A percentile compares a stretch with the other conserved stretches of the same genome.
Evolutionary conservation across 2,329 filamentous ascomycete species (phyloP).

Genomic region (Fusarium concolor): DNA sequence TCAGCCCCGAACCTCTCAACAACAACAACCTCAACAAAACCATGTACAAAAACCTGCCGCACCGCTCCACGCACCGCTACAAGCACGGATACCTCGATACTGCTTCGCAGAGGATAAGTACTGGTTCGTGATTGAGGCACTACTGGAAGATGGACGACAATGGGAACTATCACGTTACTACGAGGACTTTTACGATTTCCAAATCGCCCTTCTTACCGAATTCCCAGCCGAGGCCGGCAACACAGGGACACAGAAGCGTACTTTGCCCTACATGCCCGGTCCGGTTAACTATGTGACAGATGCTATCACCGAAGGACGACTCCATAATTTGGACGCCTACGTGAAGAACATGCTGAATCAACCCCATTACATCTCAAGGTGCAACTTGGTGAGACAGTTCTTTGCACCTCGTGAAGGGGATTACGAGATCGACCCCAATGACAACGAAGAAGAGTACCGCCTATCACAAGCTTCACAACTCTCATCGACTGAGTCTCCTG

Average conservation of each 20-base stretch:
- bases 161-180: constrained; percentile 97
- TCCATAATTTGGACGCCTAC: constrained; percentile 94
- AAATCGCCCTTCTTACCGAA: constrained; percentile 91
- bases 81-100: constrained; percentile 89
- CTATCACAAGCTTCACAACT: constrained; percentile 77
- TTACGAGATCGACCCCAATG: constrained; percentile 86
- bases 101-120: constrained; percentile 98
- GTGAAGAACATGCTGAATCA: constrained; percentile 90
- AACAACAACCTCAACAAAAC: constrained; percentile 51
- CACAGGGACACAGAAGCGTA: constrained; percentile 80
- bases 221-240: constrained; percentile 95
- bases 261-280: constrained; percentile 96
- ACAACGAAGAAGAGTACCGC: constrained; percentile 81
- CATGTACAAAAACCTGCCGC: constrained; percentile 57
- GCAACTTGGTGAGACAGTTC: constrained; percentile 86
- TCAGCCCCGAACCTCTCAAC: constrained; percentile 47
- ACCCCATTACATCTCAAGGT: constrained; percentile 85
- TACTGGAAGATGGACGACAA: constrained; percentile 87
- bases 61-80: constrained; percentile 78
- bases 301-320: constrained; percentile 90
- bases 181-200: constrained; percentile 98
- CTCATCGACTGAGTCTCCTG: constrained; percentile 72
- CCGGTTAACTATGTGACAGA: constrained; percentile 99
- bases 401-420: constrained; percentile 92
- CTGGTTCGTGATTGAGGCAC: constrained; percentile 96